Conservation (phyloP, 2,329 filamentous ascomycete genomes). For the Lachnellula cervina region DNA sequence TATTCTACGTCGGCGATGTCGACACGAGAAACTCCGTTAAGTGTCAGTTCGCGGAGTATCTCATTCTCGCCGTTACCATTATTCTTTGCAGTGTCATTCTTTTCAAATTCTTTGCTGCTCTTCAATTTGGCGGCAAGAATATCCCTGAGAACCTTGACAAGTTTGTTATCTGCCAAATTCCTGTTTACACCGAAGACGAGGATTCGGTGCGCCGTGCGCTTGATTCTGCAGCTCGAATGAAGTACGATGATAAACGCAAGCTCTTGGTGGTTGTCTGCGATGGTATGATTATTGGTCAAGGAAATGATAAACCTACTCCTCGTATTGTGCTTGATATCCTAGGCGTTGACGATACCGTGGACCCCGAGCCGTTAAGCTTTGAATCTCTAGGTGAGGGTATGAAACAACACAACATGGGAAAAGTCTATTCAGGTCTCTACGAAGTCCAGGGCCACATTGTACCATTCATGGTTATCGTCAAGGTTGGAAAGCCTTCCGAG, state of each 20-base stretch:
- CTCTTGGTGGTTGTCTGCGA: constrained; percentile 89
- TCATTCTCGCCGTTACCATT: constrained; percentile 79
- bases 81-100: constrained; percentile 75
- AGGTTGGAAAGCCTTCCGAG: constrained; percentile 83
- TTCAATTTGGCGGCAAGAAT: constrained; percentile 90
- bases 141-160: constrained; percentile 95
- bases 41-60: constrained; percentile 85
- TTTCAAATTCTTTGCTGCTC: constrained; percentile 94
- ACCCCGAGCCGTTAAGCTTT: constrained; percentile 94
- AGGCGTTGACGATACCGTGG: constrained; percentile 86
- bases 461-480: constrained; percentile 93
- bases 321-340: constrained; percentile 96
- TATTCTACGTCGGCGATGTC: constrained; percentile 89
- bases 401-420: constrained; percentile 99
- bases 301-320: constrained; percentile 92
- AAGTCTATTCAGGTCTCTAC: constrained; percentile 95
- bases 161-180: constrained; percentile 96
- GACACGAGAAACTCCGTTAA: constrained; percentile 83
- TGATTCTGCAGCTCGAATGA: constrained; percentile 91
- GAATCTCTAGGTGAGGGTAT: constrained; percentile 92
- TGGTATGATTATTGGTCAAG: constrained; percentile 99
- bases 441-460: constrained; percentile 98
- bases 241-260: constrained; percentile 98
- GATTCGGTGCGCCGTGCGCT: constrained; percentile 95
- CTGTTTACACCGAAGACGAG: constrained; percentile 96